Evolutionary conservation across 78 protist species (phyloP), one percentile per base, ranked within the genome.

Genomic region (slime mould (Dictyostelium discoideum)): DNA sequence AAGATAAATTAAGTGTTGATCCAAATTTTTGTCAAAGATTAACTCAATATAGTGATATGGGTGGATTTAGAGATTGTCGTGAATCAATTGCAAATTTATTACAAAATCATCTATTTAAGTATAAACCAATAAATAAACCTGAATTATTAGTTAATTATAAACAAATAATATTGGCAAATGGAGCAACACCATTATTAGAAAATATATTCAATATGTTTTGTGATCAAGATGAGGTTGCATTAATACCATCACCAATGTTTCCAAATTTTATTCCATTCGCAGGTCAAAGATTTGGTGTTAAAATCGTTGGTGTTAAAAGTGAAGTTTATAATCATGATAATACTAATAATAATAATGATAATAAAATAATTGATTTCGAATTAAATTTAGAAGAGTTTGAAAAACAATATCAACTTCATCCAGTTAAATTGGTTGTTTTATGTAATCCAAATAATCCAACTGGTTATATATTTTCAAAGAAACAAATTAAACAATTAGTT

Each of bases 401-500:
- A 14, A 72, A 40, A 44, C 39, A 10, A 24, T 82, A 50, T 18
- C 3, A 20, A 16, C 14, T 67, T 24, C 11, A 67, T 6, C 8
- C 29, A 13, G 84, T 93, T 24, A 87, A 84, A 29, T 44, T 85
- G 8, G 81, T 85, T 2, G 65, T 93, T 14, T 1, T 93, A 20
- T 86, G 93, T 57, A 86, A 77, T 63, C 96, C 96, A 60, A 73
- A 78, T 85, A 93, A 93, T 74, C 96, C 96, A 48, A 87, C 87
- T 42, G 96, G 96, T 4, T 40, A 37, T n/a, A 60, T 93, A 44
- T 65, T 63, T 29, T 14, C 67, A 10, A 18, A 14, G 6, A 81
- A 93, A 11, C 87, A 85, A 79, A 37, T 93, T 22, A n/a, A 37
- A 7, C 2, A 29, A 18, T 11, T 85, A 0, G 42, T 93, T 42